These are phyloP conservation scores for Neurospora sp. DNA, from an alignment of 495 filamentous ascomycete species.

Conservation along the genomic window DNA sequence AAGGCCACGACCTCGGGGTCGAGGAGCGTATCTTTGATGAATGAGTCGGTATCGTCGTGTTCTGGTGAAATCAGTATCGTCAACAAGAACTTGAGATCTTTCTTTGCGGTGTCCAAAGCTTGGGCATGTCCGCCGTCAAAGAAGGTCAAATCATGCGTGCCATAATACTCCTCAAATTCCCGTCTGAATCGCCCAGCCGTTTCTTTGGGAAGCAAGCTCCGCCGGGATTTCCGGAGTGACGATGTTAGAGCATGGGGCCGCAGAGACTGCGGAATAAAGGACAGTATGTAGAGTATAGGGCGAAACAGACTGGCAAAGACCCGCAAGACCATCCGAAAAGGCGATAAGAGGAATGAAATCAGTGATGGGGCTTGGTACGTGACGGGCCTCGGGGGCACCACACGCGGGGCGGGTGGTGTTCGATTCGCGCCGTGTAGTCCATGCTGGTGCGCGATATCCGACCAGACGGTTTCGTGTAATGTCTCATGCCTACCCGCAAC, in stretches of 20 bases:
- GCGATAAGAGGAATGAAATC: constrained; percentile 66
- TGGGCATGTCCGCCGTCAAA: constrained; percentile 83
- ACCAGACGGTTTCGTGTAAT: constrained; percentile 48
- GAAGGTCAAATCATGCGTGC: constrained; percentile 56
- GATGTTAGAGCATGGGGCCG: constrained; percentile 55
- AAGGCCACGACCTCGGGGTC: constrained; percentile 62
- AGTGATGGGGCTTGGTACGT: constrained; percentile 61
- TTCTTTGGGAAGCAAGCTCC: constrained; percentile 69
- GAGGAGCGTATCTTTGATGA: constrained; percentile 72
- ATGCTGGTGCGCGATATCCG: constrained; percentile 1
- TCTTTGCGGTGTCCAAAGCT: constrained; percentile 78
- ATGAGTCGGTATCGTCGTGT: constrained; percentile 83
- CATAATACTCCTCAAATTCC: constrained; percentile 92
- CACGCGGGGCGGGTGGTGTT: constrained; percentile 61
- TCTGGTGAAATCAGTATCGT: constrained; percentile 81
- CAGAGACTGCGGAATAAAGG: constrained; percentile 31
- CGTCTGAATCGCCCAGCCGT: constrained; percentile 80
- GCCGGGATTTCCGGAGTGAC: constrained; percentile 47
- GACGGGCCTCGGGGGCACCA: constrained; percentile 63
- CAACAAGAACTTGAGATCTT: constrained; percentile 80
- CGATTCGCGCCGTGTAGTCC: constrained; percentile 5
- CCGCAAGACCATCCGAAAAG: constrained; percentile 67
- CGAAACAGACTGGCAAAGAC: constrained; percentile 57
- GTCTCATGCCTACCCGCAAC: constrained; percentile 56
- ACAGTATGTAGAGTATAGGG: constrained; percentile 67